Evolutionary conservation across 73 alveolate species (phyloP), one percentile per base, ranked within the genome.

Genomic region (Stentor coeruleus): DNA sequence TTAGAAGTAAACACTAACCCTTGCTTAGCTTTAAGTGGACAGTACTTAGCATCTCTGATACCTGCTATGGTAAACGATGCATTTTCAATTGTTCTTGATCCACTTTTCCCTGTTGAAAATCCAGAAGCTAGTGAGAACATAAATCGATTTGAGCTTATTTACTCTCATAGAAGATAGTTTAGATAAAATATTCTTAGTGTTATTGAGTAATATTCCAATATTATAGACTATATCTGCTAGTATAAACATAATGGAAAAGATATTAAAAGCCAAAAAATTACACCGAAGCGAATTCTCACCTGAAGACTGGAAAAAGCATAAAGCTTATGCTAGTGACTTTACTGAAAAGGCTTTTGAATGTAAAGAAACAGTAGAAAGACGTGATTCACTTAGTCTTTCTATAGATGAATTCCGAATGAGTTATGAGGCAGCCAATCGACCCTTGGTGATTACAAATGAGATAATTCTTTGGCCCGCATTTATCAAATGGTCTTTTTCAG

Each of bases 1-100:
- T 88, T 93, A 31, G 98, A 93, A 82, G 93, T 90, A n/a, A 93
- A 93, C 49, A 92, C 97, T 0, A 92, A 92, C 82, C 97, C 97
- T 0, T 90, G 95, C 0, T 82, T 93, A 39, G 92, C 85, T 66
- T 88, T 72, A 37, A 81, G 93, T 74, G 85, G 94, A 28, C 97
- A 95, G 26, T 84, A 88, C 40, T 74, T 92, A 55, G 76, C 89
- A 26, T 84, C 85, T 83, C 73, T 92, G 76, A 86, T 92, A 30
- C 97, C 97, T 36, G 74, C 88, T 82, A 86, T 92, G 92, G 73
- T 92, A 4, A 96, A 92, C 58, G 91, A 90, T 92, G 91, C 94
- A 0, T 87, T 92, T 74, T 81, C 90, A 79, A 82, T 86, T 14
- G 91, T 85, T 2, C 49, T 86, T 1, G 91, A 86, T 80, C 86